Percentiles rank a stretch among this genome's conserved stretches.
These are phyloP conservation scores for Cercospora canescens DNA, from an alignment of 2,329 filamentous ascomycete species.

Conservation along the genomic window DNA sequence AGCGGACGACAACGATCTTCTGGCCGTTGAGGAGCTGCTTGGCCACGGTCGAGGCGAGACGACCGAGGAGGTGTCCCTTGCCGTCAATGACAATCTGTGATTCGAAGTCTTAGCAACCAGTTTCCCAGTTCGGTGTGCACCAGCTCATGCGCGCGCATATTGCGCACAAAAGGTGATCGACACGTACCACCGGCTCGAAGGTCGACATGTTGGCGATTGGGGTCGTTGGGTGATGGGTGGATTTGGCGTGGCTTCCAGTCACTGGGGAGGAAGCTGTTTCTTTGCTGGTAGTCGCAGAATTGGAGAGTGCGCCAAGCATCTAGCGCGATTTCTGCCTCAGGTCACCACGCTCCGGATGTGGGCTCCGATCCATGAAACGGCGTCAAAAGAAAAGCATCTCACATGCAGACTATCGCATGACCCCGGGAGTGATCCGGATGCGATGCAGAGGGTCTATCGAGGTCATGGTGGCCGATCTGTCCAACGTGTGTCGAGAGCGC, in stretches of 20 bases:
- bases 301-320: neutral
- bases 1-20: conserved; percentile 99
- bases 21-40: conserved; percentile 99
- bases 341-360: neutral
- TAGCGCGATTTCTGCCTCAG: neutral
- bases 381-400: neutral
- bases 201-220: conserved; percentile 59
- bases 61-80: conserved; percentile 99
- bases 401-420: neutral
- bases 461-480: neutral
- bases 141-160: neutral
- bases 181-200: conserved; percentile 66
- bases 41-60: conserved; percentile 94
- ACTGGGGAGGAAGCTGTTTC: neutral
- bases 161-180: neutral
- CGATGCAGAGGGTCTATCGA: neutral
- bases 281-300: neutral
- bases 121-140: neutral
- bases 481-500: neutral
- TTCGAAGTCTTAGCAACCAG: conserved; percentile 17
- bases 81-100: conserved; percentile 94
- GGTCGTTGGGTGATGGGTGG: conserved; percentile 16
- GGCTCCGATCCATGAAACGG: neutral
- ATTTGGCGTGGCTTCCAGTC: conserved; percentile 1
- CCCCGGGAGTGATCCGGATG: neutral